A percentile compares a stretch with the other conserved stretches of the same genome.
phyloP scores from a whole-genome alignment of 2,329 filamentous ascomycete genomes.

The Ophiostoma sp. region DNA sequence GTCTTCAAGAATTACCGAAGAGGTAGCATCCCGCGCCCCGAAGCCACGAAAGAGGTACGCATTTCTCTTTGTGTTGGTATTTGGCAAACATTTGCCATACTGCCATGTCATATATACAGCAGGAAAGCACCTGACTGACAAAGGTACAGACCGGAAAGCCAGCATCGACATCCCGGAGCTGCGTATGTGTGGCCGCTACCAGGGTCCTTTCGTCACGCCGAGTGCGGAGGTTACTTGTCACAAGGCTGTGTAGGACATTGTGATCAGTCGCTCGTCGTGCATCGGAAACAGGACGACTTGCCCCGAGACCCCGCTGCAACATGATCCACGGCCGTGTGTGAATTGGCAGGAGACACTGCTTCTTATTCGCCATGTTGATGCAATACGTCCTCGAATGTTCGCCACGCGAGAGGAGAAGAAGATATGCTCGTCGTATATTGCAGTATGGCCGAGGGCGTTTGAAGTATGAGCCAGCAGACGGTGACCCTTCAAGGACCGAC shows the following conservation, averaged over 20 bases:
- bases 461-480: not conserved
- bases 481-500: not conserved
- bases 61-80: not conserved
- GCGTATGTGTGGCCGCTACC: not conserved
- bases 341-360: not conserved
- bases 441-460: not conserved
- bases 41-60: not conserved
- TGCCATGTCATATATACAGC: not conserved
- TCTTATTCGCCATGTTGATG: not conserved
- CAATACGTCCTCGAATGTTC: not conserved
- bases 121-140: not conserved
- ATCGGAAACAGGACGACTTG: not conserved
- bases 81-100: not conserved
- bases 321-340: no score
- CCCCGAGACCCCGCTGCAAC: not conserved
- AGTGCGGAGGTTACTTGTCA: not conserved
- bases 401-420: not conserved
- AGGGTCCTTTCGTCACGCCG: not conserved
- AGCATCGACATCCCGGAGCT: not conserved
- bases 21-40: not conserved
- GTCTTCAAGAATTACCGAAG: no score
- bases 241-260: not conserved
- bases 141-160: not conserved
- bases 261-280: not conserved
- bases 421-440: not conserved